Evolutionary conservation across 768 basidiomycete genomes (phyloP).

Genomic region (Coprinellus aureogranulatus): DNA sequence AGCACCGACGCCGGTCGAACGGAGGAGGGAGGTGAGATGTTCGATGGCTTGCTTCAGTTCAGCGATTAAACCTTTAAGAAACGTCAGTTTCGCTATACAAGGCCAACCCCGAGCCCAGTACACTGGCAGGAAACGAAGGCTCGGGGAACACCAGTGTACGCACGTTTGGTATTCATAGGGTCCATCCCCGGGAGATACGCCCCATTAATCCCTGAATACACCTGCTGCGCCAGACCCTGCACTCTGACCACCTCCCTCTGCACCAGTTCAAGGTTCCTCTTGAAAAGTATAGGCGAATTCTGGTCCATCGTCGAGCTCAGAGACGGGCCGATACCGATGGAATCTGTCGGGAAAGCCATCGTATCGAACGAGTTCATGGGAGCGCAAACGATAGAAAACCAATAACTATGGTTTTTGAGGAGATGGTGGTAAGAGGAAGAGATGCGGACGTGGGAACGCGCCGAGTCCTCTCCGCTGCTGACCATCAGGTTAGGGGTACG

Average conservation of each 20-base stretch:
- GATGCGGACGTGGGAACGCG: too few relatives aligned
- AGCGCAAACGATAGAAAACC: too few relatives aligned
- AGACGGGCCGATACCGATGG: too few relatives aligned
- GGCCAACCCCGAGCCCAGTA: not conserved
- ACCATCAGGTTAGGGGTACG: too few relatives aligned
- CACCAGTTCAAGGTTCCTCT: conserved; percentile 49
- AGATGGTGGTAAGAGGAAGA: too few relatives aligned
- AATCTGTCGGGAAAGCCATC: too few relatives aligned
- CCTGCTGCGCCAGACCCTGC: conserved; percentile 46
- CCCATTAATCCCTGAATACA: conserved; percentile 53
- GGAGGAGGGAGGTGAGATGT: conserved; percentile 45
- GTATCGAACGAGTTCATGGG: too few relatives aligned
- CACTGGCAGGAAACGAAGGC: too few relatives aligned
- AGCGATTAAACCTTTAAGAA: conserved; percentile 41
- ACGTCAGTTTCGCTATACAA: not conserved
- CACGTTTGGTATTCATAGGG: conserved; percentile 57
- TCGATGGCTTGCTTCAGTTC: conserved; percentile 52
- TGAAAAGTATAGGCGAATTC: conserved; percentile 62
- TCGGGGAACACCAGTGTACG: too few relatives aligned
- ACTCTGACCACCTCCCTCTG: conserved; percentile 50
- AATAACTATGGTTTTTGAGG: too few relatives aligned
- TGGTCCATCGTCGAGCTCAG: too few relatives aligned
- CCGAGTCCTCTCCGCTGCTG: too few relatives aligned
- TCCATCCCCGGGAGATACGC: conserved; percentile 58
- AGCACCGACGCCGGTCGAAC: conserved; percentile 64